Evolutionary conservation across 1,139 yeast genomes (phyloP), one percentile per base, ranked within the genome.

Genomic region (Lodderomyces pseudojiufengensis): DNA sequence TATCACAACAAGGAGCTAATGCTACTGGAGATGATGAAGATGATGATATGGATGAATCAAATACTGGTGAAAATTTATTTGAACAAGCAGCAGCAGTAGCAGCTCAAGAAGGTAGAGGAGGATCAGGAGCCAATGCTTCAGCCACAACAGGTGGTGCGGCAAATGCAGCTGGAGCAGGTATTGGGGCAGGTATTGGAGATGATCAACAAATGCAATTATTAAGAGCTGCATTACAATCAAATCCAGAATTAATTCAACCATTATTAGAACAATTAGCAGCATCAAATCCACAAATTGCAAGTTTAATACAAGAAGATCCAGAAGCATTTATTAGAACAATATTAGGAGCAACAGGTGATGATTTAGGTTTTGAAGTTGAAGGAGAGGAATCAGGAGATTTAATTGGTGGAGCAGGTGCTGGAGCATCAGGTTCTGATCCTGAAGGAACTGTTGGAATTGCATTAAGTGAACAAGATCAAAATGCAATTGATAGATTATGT

Each of bases 221-320:
- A 45, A 77, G 97, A 55, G 79, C 83, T 34, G 80, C 92, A 31
- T 76, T 90, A 43, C 85, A 83, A 48, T 80, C 84, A 39, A 85
- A 87, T 58, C 98, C 98, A 8, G 95, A 87, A 56, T 78, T 88
- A 64, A 73, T 94, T 42, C 95, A 84, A 54, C 84, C 92, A 10
- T 66, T 90, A 39, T 69, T 92, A 47, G 95, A 85, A 54, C 90
- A 87, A 55, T 65, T 92, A 47, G 83, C 92, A 7, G 78, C 79
- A n/a, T 70, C 83, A 29, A 84, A 87, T 56, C 97, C 97, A 7
- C 92, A 84, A 57, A 68, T 90, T 31, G 95, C 92, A n/a, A 80
- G 75, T 41, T 63, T 81, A 49, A 85, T 92, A 50, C 83, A 83
- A 59, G 74, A 79, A 38, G 87, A 90, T 55, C 95, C 97, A 12